These are phyloP conservation scores for Cotoneaster glaucophyllus DNA, from an alignment of 306 rosid genomes.

Conservation along the genomic window DNA sequence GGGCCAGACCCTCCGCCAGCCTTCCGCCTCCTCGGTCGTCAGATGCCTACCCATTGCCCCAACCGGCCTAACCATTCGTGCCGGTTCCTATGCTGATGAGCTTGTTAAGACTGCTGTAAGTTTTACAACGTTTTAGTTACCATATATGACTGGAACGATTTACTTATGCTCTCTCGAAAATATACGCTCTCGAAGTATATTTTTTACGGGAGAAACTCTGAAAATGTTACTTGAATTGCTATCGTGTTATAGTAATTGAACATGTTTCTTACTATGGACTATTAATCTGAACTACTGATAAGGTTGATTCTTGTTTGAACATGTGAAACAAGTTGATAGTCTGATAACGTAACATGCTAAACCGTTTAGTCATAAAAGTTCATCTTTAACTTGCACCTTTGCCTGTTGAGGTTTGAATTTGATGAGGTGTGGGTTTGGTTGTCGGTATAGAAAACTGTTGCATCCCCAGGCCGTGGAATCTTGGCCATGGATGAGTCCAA, in stretches of 20 bases:
- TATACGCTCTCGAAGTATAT: not conserved
- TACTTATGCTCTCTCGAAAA: not conserved
- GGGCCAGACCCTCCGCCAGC: conserved; percentile 69
- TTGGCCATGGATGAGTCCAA: conserved; percentile 96
- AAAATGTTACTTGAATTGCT: not conserved
- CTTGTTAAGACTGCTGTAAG: conserved; percentile 93
- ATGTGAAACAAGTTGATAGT: not conserved
- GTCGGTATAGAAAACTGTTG: conserved; percentile 56
- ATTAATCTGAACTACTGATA: not conserved
- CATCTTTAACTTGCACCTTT: not conserved
- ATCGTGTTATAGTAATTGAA: not conserved
- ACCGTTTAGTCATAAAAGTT: not conserved
- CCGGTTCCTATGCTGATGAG: conserved; percentile 80
- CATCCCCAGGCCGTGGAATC: conserved; percentile 89
- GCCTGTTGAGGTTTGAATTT: not conserved
- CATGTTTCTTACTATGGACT: not conserved
- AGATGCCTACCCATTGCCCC: conserved; percentile 51
- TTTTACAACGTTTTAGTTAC: not conserved
- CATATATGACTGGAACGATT: not conserved
- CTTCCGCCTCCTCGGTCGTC: conserved; percentile 42
- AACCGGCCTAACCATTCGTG: conserved; percentile 56
- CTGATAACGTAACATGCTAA: not conserved
- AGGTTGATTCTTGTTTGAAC: not conserved
- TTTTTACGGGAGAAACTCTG: not conserved
- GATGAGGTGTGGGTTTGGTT: not conserved